Percentiles rank a stretch among this genome's conserved stretches.
Conservation (phyloP, 345 rosid genomes). For the Draba incana region DNA sequence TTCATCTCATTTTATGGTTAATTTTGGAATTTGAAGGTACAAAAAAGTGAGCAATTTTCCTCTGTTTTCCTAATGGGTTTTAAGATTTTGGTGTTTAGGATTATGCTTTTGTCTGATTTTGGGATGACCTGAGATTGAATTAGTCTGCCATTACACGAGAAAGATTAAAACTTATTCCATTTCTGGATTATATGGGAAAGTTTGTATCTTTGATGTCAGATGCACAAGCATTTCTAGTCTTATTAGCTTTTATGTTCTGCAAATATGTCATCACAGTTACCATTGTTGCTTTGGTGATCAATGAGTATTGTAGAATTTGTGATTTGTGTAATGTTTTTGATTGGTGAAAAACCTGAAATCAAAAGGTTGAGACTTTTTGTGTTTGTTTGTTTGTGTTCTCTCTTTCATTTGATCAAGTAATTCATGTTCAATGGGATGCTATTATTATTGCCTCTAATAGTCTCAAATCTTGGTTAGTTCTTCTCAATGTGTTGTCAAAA, state of each 20-base stretch:
- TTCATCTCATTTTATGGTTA: too few relatives aligned
- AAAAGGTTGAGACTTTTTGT: conserved; percentile 18
- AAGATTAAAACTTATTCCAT: neutral
- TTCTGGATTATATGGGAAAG: neutral
- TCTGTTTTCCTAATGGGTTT: conserved; percentile 30
- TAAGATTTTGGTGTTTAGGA: conserved; percentile 33
- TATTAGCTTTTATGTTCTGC: neutral
- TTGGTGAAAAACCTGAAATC: neutral
- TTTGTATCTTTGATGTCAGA: neutral
- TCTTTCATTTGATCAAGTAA: too few relatives aligned
- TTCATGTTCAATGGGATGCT: too few relatives aligned
- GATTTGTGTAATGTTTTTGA: conserved; percentile 1
- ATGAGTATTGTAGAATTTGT: conserved; percentile 20
- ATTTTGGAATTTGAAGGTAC: too few relatives aligned
- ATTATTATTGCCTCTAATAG: too few relatives aligned
- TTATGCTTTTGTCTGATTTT: conserved; percentile 16
- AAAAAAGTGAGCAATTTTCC: conserved; percentile 1
- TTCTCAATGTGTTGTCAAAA: neutral
- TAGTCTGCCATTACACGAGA: neutral
- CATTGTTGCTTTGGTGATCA: conserved; percentile 14
- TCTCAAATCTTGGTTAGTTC: neutral
- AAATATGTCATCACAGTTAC: neutral
- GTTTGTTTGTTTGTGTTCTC: too few relatives aligned
- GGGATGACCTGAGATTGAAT: neutral
- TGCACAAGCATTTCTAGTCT: conserved; percentile 5